Evolutionary conservation across 371 early-diverging fungal species (phyloP).

Genomic region (Apophysomyces variabilis): DNA sequence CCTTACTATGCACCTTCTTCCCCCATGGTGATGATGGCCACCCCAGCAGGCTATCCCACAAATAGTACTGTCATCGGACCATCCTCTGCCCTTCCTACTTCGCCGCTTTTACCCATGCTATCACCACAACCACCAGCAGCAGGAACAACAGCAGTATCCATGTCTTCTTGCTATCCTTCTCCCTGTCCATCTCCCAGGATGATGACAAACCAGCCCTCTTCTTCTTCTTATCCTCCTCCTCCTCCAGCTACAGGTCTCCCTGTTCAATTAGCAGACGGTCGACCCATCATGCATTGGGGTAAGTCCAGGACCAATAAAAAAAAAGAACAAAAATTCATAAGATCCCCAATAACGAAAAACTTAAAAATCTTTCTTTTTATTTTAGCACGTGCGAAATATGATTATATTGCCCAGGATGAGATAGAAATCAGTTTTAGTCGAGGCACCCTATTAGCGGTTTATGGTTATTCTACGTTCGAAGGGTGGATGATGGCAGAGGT

Average conservation of each 20-base stretch:
- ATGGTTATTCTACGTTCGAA: constrained; percentile 19
- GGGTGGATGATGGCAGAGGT: constrained; percentile 34
- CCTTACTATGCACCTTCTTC: constrained; percentile 5
- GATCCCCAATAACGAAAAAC: background rate
- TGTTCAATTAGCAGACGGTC: constrained; percentile 33
- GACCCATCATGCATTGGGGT: constrained; percentile 46
- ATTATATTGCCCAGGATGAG: constrained; percentile 33
- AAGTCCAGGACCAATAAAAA: constrained; percentile 13
- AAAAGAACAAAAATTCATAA: background rate
- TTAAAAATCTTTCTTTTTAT: constrained; percentile 1
- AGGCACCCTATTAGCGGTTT: constrained; percentile 26
- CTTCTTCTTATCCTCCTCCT: background rate
- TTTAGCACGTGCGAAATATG: constrained; percentile 44
- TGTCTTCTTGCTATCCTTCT: background rate
- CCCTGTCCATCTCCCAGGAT: background rate
- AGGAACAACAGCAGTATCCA: background rate
- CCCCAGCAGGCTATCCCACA: background rate
- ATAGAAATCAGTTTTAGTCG: constrained; percentile 38
- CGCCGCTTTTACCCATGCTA: constrained; percentile 8
- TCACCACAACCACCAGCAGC: background rate
- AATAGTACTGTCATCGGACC: background rate
- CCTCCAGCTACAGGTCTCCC: constrained; percentile 17
- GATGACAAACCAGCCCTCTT: constrained; percentile 1
- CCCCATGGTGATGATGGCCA: constrained; percentile 17
- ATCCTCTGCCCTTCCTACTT: constrained; percentile 8